Conservation (phyloP, 345 rosid species). For the Rhizophora apiculata region DNA sequence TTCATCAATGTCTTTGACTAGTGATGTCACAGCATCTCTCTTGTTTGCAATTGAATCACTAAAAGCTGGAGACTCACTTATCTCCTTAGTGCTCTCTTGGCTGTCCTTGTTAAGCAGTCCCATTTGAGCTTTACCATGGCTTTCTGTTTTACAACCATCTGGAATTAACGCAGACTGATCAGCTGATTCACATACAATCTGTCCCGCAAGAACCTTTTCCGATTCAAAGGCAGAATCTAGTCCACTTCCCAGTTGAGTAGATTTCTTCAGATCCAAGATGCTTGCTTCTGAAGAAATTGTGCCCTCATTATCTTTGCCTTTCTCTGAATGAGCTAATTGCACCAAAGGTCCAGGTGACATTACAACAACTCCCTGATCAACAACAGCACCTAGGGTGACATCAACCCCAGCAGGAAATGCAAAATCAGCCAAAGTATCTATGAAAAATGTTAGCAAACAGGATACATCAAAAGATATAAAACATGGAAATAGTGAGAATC, state of each 20-base stretch:
- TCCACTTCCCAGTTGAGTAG: constrained; percentile 28
- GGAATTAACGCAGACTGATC: constrained; percentile 23
- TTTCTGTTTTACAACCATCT: constrained; percentile 33
- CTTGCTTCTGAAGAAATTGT: constrained; percentile 21
- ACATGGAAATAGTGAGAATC: constrained; percentile 1
- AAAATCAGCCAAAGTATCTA: constrained; percentile 15
- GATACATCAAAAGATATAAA: background rate
- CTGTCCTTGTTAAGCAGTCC: constrained; percentile 21
- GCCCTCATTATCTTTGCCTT: constrained; percentile 20
- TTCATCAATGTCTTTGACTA: constrained; percentile 32
- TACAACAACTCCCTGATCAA: constrained; percentile 30
- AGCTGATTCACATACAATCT: constrained; percentile 16
- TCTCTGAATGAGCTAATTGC: constrained; percentile 18
- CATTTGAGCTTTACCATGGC: constrained; percentile 23
- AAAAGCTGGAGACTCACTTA: constrained; percentile 21
- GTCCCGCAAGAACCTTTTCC: constrained; percentile 24
- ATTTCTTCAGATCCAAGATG: constrained; percentile 22
- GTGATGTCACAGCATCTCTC: constrained; percentile 29
- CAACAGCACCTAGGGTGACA: constrained; percentile 18
- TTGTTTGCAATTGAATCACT: constrained; percentile 30
- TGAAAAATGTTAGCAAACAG: constrained; percentile 11
- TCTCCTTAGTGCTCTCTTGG: constrained; percentile 25
- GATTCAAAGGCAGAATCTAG: constrained; percentile 20
- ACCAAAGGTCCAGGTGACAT: constrained; percentile 14
- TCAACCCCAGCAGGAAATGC: constrained; percentile 20